These are phyloP conservation scores for Trichoderma sp. DNA, from an alignment of 2,329 filamentous ascomycete species.

Conservation along the genomic window DNA sequence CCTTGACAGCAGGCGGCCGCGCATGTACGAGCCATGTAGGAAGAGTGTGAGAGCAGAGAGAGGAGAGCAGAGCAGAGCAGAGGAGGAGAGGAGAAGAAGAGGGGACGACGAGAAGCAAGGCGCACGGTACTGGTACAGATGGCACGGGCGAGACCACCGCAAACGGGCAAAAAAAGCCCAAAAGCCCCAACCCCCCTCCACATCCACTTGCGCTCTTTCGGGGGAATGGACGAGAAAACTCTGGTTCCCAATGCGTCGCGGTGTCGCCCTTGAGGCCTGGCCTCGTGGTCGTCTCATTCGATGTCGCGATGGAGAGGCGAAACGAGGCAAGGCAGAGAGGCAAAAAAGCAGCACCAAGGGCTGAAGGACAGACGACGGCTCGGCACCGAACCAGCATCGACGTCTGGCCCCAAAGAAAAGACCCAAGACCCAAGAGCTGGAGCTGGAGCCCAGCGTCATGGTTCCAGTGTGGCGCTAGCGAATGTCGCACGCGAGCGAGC, in stretches of 20 bases:
- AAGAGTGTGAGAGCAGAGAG: neutral
- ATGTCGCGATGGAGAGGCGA: neutral
- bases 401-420: neutral
- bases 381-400: neutral
- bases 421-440: constrained; percentile 26
- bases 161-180: constrained; percentile 13
- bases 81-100: neutral
- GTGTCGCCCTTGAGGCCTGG: neutral
- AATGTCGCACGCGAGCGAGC: constrained; percentile 39
- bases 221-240: neutral
- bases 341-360: neutral
- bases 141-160: constrained; percentile 21
- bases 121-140: constrained; percentile 18
- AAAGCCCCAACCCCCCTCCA: neutral
- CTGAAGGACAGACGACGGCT: neutral
- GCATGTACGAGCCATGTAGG: constrained; percentile 15
- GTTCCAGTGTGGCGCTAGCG: constrained; percentile 40
- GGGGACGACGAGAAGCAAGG: neutral
- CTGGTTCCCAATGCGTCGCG: neutral
- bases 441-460: constrained; percentile 36
- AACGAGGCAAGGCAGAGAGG: neutral
- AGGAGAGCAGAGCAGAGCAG: neutral
- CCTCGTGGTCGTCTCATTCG: neutral
- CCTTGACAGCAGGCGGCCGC: constrained; percentile 18
- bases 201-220: constrained; percentile 1